Conservation (phyloP, 345 rosid genomes). For the Eucalyptus erythrocorys region DNA sequence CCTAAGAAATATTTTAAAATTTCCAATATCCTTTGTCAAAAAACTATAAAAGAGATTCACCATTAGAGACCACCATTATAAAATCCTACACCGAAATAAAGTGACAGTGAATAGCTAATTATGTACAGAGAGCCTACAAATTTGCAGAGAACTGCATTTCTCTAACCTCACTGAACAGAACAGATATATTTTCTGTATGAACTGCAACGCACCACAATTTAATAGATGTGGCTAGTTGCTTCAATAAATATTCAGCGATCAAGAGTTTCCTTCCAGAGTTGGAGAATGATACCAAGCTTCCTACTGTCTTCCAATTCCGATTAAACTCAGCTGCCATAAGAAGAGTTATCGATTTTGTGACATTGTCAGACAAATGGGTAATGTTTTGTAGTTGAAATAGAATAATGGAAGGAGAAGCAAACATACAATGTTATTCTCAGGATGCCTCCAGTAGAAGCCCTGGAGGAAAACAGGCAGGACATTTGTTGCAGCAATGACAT, state of each 20-base stretch:
- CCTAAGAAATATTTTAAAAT: not conserved
- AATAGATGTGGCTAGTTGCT: not conserved
- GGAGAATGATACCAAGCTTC: not conserved
- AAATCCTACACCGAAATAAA: not conserved
- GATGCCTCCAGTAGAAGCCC: conserved; percentile 74
- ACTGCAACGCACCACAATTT: not conserved
- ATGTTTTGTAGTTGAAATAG: not conserved
- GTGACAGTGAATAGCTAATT: not conserved
- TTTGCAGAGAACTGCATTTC: not conserved
- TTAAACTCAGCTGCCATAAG: conserved; percentile 23
- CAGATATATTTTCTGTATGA: not conserved
- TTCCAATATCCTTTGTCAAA: not conserved
- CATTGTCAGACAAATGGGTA: not conserved
- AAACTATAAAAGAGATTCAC: not conserved
- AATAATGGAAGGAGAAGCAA: not conserved
- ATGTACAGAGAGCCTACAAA: not conserved
- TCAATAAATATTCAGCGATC: not conserved
- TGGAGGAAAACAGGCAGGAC: conserved; percentile 48
- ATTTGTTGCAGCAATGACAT: conserved; percentile 53
- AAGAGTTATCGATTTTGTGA: not conserved
- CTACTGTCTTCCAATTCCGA: conserved; percentile 29
- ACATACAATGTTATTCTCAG: conserved; percentile 62
- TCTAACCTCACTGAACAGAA: not conserved
- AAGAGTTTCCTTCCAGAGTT: not conserved
- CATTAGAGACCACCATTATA: not conserved